Conservation (phyloP, 768 basidiomycete species). For the Kwoniella bestiolae region DNA sequence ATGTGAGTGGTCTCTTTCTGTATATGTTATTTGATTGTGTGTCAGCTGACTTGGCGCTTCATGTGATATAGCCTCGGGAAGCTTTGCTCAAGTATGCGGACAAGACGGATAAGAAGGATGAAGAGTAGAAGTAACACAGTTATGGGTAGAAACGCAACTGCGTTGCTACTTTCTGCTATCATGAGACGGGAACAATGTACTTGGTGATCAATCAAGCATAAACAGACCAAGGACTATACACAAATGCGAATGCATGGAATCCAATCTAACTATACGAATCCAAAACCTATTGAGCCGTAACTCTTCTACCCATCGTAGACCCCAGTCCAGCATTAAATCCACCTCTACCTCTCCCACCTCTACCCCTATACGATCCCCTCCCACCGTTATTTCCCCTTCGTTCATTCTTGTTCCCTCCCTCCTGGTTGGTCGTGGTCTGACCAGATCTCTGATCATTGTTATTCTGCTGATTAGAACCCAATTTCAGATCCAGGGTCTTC, state of each 20-base stretch:
- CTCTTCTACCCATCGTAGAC: constrained; percentile 32
- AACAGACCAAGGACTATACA: background rate
- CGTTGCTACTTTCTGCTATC: background rate
- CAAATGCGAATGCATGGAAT: constrained; percentile 3
- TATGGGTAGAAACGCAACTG: background rate
- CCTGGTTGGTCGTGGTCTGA: constrained; percentile 15
- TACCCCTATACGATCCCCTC: constrained; percentile 36
- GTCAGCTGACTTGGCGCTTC: constrained; percentile 8
- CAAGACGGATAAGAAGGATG: constrained; percentile 66
- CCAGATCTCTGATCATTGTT: constrained; percentile 65
- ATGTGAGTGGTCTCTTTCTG: constrained; percentile 68
- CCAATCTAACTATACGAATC: background rate
- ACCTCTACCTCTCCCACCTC: constrained; percentile 49
- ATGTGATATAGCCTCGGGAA: constrained; percentile 91
- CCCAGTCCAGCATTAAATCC: constrained; percentile 53
- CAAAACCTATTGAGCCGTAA: constrained; percentile 26
- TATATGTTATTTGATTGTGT: background rate
- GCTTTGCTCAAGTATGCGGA: constrained; percentile 92
- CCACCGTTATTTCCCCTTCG: constrained; percentile 61
- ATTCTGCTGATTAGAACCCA: constrained; percentile 75
- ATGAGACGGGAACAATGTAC: no score
- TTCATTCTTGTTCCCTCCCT: constrained; percentile 58
- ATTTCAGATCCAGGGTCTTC: constrained; percentile 80
- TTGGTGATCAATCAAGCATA: no score
- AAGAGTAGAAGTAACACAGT: constrained; percentile 58